These are phyloP conservation scores for Auricularia heimuer DNA, from an alignment of 768 basidiomycete genomes.

Conservation along the genomic window DNA sequence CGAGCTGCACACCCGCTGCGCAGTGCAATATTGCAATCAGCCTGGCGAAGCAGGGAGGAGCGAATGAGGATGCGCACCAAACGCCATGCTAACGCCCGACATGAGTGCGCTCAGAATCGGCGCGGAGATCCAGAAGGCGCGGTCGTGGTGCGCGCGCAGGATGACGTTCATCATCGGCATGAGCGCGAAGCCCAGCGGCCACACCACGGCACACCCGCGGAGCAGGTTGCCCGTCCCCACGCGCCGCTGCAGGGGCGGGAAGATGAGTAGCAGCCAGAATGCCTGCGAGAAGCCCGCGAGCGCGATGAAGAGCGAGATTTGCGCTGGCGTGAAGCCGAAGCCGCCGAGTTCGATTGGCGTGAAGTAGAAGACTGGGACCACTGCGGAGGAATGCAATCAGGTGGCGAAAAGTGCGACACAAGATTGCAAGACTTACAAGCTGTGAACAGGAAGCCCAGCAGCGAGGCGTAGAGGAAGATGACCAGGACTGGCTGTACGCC, in stretches of 20 bases:
- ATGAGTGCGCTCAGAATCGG: not conserved
- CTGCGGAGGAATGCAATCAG: not conserved
- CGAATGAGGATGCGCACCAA: not conserved
- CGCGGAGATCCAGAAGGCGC: not conserved
- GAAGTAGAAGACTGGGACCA: constrained; percentile 28
- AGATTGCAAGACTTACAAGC: not conserved
- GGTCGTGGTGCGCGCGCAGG: not conserved
- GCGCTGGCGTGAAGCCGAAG: constrained; percentile 25
- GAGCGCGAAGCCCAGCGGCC: not conserved
- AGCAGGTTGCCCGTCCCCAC: constrained; percentile 2
- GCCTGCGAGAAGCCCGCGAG: constrained; percentile 28
- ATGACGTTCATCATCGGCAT: constrained; percentile 3
- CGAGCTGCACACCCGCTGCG: constrained; percentile 6
- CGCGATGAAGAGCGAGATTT: constrained; percentile 30
- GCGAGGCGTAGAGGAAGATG: constrained; percentile 4
- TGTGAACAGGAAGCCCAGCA: constrained; percentile 4
- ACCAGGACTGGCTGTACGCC: constrained; percentile 2
- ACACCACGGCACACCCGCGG: not conserved
- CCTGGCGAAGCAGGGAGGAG: too few species aligned
- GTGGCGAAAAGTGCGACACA: not conserved
- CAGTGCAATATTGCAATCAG: too few species aligned
- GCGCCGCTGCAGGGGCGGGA: constrained; percentile 2
- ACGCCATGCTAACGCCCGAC: not conserved
- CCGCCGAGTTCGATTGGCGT: constrained; percentile 31
- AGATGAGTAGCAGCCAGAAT: constrained; percentile 6